Evolutionary conservation across 805 yeast genomes (phyloP), one percentile per base, ranked within the genome.

Genomic region (Millerago galiae): DNA sequence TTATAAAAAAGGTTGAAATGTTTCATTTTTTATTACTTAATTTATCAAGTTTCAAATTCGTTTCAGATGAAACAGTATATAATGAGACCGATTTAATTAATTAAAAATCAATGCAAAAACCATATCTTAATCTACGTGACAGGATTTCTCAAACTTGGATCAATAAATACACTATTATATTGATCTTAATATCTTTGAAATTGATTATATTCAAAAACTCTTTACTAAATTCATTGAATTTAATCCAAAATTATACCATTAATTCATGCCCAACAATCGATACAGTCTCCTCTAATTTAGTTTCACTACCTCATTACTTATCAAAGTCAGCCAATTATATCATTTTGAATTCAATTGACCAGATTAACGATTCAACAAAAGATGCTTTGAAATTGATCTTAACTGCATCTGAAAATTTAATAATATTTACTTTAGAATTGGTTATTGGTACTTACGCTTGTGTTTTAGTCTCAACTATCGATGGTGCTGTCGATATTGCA

Each of bases 391-490:
- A 68, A 1, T 44, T 79, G 37, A 52, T 77, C 10, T 56, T 86
- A 0, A 72, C 77, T 1, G 82, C 79, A 0, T 64, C 81, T 8
- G 81, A 84, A 51, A 68, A 71, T 34, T 48, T 89, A 33, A 57
- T 86, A 0, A 55, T 77, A 4, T 86, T 91, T 55, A 65, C 77
- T 8, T 63, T 91, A 8, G 88, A 89, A 27, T 53, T 91, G 49
- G 75, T 83, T 37, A 60, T 89, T 2, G 98, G 97, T 0, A 93
- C 98, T 0, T 87, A 86, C 61, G 81, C 83, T 0, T 93, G 99
- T 60, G 66, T 93, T 12, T 59, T 88, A 12, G 77, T 84, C 0
- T 81, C 93, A 5, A 77, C 89, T 0, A 68, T 90, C 7, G 81
- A 77, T 53, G 86, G 90, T 3, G 73, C 85, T 0, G 82, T 81